A percentile compares a stretch with the other conserved stretches of the same genome.
These are phyloP conservation scores for Zizania latifolia DNA, from an alignment of 176 grass and related monocot genomes.

Conservation along the genomic window DNA sequence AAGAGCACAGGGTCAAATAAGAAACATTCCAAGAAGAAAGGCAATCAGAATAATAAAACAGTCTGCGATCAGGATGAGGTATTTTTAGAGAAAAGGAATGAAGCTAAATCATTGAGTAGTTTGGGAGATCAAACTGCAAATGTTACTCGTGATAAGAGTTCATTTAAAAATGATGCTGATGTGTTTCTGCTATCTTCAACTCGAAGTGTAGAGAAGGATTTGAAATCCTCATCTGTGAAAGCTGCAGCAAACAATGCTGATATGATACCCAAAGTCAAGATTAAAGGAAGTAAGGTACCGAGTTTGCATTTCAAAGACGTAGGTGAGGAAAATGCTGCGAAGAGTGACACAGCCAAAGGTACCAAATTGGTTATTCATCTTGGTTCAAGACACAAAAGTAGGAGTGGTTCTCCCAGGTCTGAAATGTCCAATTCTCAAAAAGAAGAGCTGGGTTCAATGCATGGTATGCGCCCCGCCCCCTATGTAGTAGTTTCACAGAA, in stretches of 20 bases:
- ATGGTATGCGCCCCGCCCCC: slow-evolving; percentile 63
- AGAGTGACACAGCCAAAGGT: slow-evolving; percentile 63
- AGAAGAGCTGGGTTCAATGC: slow-evolving; percentile 53
- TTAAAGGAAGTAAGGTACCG: slow-evolving; percentile 55
- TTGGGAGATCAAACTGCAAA: slow-evolving; percentile 49
- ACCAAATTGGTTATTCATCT: slow-evolving; percentile 96
- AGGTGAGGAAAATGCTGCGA: slow-evolving; percentile 44
- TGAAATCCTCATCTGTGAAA: slow-evolving; percentile 34
- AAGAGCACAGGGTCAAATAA: slow-evolving; percentile 63
- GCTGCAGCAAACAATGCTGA: slow-evolving; percentile 18
- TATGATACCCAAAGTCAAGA: slow-evolving; percentile 65
- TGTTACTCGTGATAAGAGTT: slow-evolving; percentile 31
- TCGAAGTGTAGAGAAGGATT: slow-evolving; percentile 39
- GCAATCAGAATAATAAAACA: slow-evolving; percentile 41
- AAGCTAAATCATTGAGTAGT: slow-evolving; percentile 46
- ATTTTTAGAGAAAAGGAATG: slow-evolving; percentile 53
- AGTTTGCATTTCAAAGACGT: slow-evolving; percentile 63
- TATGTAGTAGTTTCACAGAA: slow-evolving; percentile 13
- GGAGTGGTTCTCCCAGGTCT: slow-evolving; percentile 62
- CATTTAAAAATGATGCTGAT: slow-evolving; percentile 37
- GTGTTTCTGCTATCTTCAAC: slow-evolving; percentile 42
- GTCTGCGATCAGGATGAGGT: slow-evolving; percentile 39
- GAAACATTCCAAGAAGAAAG: slow-evolving; percentile 64
- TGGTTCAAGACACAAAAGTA: slow-evolving; percentile 70
- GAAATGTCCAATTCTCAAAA: slow-evolving; percentile 74